Evolutionary conservation across 768 basidiomycete species (phyloP), one percentile per base, ranked within the genome.

Genomic region (Phlebiopsis flavidoalba): DNA sequence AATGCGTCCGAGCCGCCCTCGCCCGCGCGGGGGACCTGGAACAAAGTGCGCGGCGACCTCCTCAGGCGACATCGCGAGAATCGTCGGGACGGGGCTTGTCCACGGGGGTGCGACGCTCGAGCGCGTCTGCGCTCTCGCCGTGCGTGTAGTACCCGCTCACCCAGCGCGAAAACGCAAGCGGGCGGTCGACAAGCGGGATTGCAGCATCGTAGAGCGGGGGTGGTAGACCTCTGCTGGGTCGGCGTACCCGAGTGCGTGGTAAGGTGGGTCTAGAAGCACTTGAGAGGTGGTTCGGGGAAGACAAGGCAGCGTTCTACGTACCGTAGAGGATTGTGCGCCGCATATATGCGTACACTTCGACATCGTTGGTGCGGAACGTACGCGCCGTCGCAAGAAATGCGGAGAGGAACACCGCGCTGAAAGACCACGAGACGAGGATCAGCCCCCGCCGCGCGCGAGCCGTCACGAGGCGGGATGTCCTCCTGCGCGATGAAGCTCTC

Each of bases 371-470:
- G 37, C 17, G 57, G 4, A 36, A 49, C 46, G 35, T 3, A 3
- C 11, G 36, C 3, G 47, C 60, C 5, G 54, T 15, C 22, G 60
- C 55, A 22, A 62, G 61, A 3, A 62, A 26, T 4, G 56, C 48
- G 22, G 31, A 43, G 8, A 62, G 43, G 17, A 40, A 62, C 17
- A 37, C 24, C 33, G 57, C 24, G 5, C 57, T 57, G 17, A 58
- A 62, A 1, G 61, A 62, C 57, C 57, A 58, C 5, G 36, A 49
- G 10, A 22, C 51, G 15, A 62, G 21, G 8, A 58, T 36, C 15
- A 62, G 8, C 31, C 57, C 57, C 1, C 77, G n/a, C n/a, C n/a
- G n/a, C 76, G 0, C 75, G 75, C 8, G 60, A 52, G 49, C 21
- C 53, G 24, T n/a, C 12, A 5, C 22, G 35, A 4, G 12, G 14